A percentile compares a stretch with the other conserved stretches of the same genome.
phyloP scores from a whole-genome alignment of 805 yeast species.

The Candida ficus region DNA sequence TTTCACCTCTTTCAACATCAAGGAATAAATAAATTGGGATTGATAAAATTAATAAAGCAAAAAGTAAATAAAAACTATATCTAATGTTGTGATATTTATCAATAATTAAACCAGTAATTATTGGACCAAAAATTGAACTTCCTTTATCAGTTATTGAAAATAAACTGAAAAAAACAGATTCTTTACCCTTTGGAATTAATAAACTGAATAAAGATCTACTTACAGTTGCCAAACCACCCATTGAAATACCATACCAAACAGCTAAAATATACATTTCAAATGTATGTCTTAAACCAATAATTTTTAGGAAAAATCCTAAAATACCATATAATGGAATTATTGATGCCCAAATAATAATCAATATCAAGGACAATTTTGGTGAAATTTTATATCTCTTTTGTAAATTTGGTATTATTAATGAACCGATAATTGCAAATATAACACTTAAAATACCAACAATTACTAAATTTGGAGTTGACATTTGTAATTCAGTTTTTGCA shows the following conservation, averaged over 20 bases:
- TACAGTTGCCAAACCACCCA: constrained; percentile 69
- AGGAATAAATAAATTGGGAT: constrained; percentile 51
- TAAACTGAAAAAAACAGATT: constrained; percentile 68
- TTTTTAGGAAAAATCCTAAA: constrained; percentile 51
- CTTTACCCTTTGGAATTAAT: constrained; percentile 70
- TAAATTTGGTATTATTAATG: constrained; percentile 48
- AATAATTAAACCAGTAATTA: constrained; percentile 64
- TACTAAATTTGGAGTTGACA: constrained; percentile 64
- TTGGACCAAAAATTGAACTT: constrained; percentile 69
- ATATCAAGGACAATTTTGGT: constrained; percentile 45
- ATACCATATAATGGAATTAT: constrained; percentile 70
- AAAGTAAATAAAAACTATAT: constrained; percentile 62
- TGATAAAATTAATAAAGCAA: constrained; percentile 46
- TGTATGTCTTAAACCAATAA: constrained; percentile 55
- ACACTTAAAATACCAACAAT: constrained; percentile 62
- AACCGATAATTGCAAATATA: constrained; percentile 63
- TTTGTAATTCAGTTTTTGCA: constrained; percentile 63
- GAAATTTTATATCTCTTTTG: constrained; percentile 32
- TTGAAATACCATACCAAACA: constrained; percentile 67
- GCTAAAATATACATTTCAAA: constrained; percentile 67
- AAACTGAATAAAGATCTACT: constrained; percentile 64
- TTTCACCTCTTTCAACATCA: constrained; percentile 58
- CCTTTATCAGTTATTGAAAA: constrained; percentile 80
- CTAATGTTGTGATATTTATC: constrained; percentile 71
- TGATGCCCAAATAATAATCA: constrained; percentile 55